Base-by-base conservation (phyloP, 495 filamentous ascomycete species). In the Niebla homalea region DNA sequence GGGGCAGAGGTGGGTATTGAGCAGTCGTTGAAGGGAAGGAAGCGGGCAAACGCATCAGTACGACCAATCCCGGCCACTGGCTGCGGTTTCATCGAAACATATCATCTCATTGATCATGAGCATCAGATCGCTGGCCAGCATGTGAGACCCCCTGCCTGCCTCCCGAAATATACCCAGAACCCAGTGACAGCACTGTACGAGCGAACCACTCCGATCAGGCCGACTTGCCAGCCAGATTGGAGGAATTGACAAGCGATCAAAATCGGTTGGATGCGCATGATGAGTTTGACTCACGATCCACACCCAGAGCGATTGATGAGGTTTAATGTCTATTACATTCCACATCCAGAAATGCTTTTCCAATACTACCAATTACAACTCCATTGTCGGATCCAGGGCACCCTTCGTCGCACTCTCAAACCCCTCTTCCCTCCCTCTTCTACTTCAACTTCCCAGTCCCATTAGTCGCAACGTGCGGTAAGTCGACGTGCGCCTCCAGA, bases 391-490 rank as follows among this genome's bases (percentile, higher is more conserved):
- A n/a, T n/a, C n/a, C n/a, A n/a, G n/a, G n/a, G n/a, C 36, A 37
- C 36, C 36, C 36, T 10, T 37, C 36, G 10, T 37, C 36, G 16
- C 10, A 19, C 39, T 55, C 61, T 55, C 64, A 62, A 19, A 70
- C 60, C 23, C 63, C 61, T 18, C 55, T 55, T 15, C 64, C 61
- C 25, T 61, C 63, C 22, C 42, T n/a, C n/a, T n/a, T n/a, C n/a
- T n/a, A n/a, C n/a, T n/a, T n/a, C n/a, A n/a, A n/a, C n/a, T n/a
- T n/a, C n/a, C n/a, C n/a, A n/a, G n/a, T n/a, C n/a, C n/a, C n/a
- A n/a, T n/a, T n/a, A n/a, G n/a, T n/a, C n/a, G n/a, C n/a, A n/a
- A n/a, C n/a, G n/a, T n/a, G n/a, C n/a, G n/a, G n/a, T n/a, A n/a
- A n/a, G n/a, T n/a, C n/a, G n/a, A n/a, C n/a, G n/a, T n/a, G n/a